Percentiles rank a stretch among this genome's conserved stretches.
phyloP scores from a whole-genome alignment of 2,329 filamentous ascomycete genomes.

The Sporothrix dimorphospora region DNA sequence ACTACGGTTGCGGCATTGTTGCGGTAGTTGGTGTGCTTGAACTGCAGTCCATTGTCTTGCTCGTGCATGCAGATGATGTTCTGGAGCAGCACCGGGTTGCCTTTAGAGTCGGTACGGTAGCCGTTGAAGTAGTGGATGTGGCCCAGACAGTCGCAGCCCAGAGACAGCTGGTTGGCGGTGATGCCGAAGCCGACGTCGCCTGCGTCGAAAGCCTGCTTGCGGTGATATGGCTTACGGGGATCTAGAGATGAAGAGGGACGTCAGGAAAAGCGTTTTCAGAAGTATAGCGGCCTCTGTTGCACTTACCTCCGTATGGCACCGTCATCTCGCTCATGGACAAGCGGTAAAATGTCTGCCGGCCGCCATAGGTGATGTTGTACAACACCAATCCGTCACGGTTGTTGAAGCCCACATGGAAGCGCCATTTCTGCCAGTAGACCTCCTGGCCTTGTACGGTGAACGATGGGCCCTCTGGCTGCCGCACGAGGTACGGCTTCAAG shows the following conservation, averaged over 20 bases:
- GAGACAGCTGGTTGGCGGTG: conserved; percentile 67
- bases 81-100: conserved; percentile 63
- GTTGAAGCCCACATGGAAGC: conserved; percentile 70
- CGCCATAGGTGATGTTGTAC: conserved; percentile 67
- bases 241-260: conserved; percentile 39
- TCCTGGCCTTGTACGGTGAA: conserved; percentile 56
- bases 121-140: conserved; percentile 68
- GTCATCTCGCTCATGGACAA: conserved; percentile 71
- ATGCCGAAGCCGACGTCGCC: conserved; percentile 70
- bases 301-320: conserved; percentile 58
- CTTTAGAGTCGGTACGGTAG: conserved; percentile 56
- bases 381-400: conserved; percentile 70
- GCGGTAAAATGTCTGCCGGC: conserved; percentile 56
- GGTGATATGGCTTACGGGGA: conserved; percentile 65
- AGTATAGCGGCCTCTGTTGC: no score
- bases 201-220: conserved; percentile 74
- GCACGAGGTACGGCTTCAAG: conserved; percentile 23
- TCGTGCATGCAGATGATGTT: conserved; percentile 57
- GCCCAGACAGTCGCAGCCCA: conserved; percentile 72
- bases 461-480: conserved; percentile 33
- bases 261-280: not conserved
- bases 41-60: conserved; percentile 57
- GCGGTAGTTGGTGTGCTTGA: conserved; percentile 73
- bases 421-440: conserved; percentile 69
- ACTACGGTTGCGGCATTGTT: conserved; percentile 63